Percentiles rank a stretch among this genome's conserved stretches.
phyloP scores from a whole-genome alignment of 768 basidiomycete genomes.

The Cystobasidium tubakii region DNA sequence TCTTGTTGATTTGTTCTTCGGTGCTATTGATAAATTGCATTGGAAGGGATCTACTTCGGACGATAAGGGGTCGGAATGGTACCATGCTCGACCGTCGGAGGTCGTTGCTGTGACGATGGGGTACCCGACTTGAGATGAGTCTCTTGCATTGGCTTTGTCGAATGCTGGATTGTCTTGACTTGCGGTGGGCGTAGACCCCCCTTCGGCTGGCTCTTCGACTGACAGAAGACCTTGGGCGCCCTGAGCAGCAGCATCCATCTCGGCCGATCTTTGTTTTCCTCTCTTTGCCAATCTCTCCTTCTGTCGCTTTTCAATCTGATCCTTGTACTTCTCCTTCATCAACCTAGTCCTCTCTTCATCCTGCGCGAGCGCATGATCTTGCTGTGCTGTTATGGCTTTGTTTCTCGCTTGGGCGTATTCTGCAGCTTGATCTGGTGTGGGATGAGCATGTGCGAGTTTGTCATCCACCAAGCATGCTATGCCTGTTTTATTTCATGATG shows the following conservation, averaged over 20 bases:
- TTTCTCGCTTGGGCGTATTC: slow-evolving; percentile 20
- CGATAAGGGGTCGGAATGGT: slow-evolving; percentile 58
- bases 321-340: slow-evolving; percentile 55
- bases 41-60: slow-evolving; percentile 65
- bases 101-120: slow-evolving; percentile 58
- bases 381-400: slow-evolving; percentile 43
- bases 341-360: slow-evolving; percentile 56
- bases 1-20: slow-evolving; percentile 56
- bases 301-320: slow-evolving; percentile 51
- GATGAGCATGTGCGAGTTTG: slow-evolving; percentile 53
- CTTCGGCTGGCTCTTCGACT: neutral
- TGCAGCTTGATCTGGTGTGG: slow-evolving; percentile 42
- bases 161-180: neutral
- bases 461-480: slow-evolving; percentile 74
- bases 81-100: slow-evolving; percentile 67
- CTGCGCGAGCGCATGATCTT: slow-evolving; percentile 57
- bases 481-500: slow-evolving; percentile 55
- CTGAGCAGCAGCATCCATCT: slow-evolving; percentile 7
- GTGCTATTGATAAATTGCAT: slow-evolving; percentile 55
- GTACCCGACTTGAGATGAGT: slow-evolving; percentile 36
- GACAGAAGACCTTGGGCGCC: neutral
- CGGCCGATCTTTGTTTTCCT: slow-evolving; percentile 32
- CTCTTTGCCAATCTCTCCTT: slow-evolving; percentile 41
- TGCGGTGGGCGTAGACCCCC: no score
- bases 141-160: neutral